phyloP scores from a whole-genome alignment of 2,329 filamentous ascomycete species.

The Colletotrichum tanaceti region DNA sequence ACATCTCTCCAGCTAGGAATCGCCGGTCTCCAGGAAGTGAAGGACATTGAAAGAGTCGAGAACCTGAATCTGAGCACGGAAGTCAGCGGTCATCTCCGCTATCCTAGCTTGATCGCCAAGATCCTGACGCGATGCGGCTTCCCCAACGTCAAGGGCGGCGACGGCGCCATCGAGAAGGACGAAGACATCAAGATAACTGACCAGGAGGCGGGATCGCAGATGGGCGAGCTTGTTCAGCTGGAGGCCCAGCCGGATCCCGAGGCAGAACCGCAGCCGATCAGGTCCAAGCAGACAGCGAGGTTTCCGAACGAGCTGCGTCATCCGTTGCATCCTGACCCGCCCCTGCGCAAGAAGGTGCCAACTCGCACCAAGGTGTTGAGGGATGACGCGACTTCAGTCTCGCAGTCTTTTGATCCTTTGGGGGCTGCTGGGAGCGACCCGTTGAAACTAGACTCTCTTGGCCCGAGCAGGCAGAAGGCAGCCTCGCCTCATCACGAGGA shows the following conservation, averaged over 20 bases:
- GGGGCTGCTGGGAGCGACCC: constrained; percentile 22
- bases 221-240: constrained; percentile 56
- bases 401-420: constrained; percentile 22
- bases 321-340: constrained; percentile 32
- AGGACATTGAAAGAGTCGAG: constrained; percentile 73
- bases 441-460: constrained; percentile 12
- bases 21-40: constrained; percentile 81
- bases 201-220: constrained; percentile 45
- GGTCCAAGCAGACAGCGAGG: constrained; percentile 37
- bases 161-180: constrained; percentile 62
- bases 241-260: constrained; percentile 48
- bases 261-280: constrained; percentile 39
- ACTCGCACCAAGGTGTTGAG: constrained; percentile 29
- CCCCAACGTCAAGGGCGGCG: constrained; percentile 56
- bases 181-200: constrained; percentile 53
- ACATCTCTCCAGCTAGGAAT: constrained; percentile 85
- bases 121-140: constrained; percentile 66
- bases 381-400: constrained; percentile 7
- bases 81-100: constrained; percentile 66
- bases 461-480: constrained; percentile 13
- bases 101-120: constrained; percentile 61
- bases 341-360: constrained; percentile 26
- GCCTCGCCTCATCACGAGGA: constrained; percentile 22
- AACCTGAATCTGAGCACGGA: constrained; percentile 65
- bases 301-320: constrained; percentile 37